Conservation (phyloP, 2,329 filamentous ascomycete genomes). For the Mycocentrospora acerina region DNA sequence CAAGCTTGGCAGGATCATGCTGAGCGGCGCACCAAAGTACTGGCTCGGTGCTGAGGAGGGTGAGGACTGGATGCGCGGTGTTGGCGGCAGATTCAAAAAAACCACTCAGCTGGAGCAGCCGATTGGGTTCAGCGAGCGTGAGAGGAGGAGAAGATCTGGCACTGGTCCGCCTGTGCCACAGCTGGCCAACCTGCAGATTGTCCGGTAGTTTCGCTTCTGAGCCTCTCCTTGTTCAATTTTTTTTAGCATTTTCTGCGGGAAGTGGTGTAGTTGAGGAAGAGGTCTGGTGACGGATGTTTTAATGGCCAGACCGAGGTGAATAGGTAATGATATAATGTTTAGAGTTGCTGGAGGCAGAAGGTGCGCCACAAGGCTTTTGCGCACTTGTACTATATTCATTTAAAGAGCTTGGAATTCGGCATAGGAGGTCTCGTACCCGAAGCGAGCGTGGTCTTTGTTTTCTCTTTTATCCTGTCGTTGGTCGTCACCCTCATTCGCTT, state of each 20-base stretch:
- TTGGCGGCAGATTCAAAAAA: conserved; percentile 62
- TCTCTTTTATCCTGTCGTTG: too few species aligned
- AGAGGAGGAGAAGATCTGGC: conserved; percentile 62
- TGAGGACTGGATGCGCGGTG: conserved; percentile 67
- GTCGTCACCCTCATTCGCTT: too few species aligned
- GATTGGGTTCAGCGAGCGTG: conserved; percentile 56
- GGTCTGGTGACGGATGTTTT: too few species aligned
- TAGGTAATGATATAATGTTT: too few species aligned
- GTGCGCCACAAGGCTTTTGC: too few species aligned
- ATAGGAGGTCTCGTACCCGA: too few species aligned
- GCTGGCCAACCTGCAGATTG: conserved; percentile 24
- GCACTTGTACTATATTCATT: too few species aligned
- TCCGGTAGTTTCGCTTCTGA: conserved; percentile 11
- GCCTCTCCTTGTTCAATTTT: not conserved
- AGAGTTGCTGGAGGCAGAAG: too few species aligned
- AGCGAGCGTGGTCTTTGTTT: too few species aligned
- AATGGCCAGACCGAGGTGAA: too few species aligned
- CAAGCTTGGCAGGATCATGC: conserved; percentile 75
- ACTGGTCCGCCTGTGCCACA: conserved; percentile 56
- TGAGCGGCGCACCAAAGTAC: conserved; percentile 71
- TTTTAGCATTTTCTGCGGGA: conserved; percentile 7
- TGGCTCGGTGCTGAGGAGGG: conserved; percentile 73
- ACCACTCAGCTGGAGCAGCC: conserved; percentile 43
- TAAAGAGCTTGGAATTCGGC: too few species aligned
- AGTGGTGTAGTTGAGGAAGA: too few species aligned